Evolutionary conservation across 371 early-diverging fungal genomes (phyloP).

Genomic region (Nematocida ironsii): DNA sequence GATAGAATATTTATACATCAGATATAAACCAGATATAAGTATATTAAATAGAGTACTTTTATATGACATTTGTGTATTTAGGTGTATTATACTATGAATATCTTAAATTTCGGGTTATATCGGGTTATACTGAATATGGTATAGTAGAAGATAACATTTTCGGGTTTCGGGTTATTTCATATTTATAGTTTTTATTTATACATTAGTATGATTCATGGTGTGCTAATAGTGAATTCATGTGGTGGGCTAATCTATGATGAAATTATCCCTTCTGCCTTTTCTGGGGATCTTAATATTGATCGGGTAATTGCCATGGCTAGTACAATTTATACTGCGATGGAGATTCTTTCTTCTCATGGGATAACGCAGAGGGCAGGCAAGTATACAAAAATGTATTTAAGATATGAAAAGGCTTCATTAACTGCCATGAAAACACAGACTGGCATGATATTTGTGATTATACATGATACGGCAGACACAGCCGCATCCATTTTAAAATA

Average conservation of each 20-base stretch:
- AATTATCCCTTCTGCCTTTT: not conserved
- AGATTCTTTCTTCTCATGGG: conserved; percentile 20
- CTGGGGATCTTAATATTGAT: conserved; percentile 15
- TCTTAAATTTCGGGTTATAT: too few relatives aligned
- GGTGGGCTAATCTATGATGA: conserved; percentile 32
- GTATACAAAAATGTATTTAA: not conserved
- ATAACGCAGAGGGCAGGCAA: not conserved
- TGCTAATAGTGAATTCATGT: conserved; percentile 38
- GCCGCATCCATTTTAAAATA: not conserved
- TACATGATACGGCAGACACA: conserved; percentile 17
- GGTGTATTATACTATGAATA: too few relatives aligned
- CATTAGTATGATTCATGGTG: conserved; percentile 35
- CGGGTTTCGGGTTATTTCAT: not conserved
- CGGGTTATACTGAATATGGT: too few relatives aligned
- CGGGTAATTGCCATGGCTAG: conserved; percentile 48
- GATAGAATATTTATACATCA: too few relatives aligned
- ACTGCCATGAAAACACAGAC: conserved; percentile 47
- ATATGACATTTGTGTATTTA: too few relatives aligned
- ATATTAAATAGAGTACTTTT: too few relatives aligned
- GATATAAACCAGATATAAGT: too few relatives aligned
- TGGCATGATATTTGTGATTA: conserved; percentile 33
- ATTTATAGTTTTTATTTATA: conserved; percentile 1
- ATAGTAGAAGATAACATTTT: too few relatives aligned
- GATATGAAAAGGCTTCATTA: conserved; percentile 6
- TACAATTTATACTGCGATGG: conserved; percentile 51